Evolutionary conservation across 2,329 filamentous ascomycete species (phyloP), one percentile per base, ranked within the genome.

Genomic region (Paecilomyces niveus): DNA sequence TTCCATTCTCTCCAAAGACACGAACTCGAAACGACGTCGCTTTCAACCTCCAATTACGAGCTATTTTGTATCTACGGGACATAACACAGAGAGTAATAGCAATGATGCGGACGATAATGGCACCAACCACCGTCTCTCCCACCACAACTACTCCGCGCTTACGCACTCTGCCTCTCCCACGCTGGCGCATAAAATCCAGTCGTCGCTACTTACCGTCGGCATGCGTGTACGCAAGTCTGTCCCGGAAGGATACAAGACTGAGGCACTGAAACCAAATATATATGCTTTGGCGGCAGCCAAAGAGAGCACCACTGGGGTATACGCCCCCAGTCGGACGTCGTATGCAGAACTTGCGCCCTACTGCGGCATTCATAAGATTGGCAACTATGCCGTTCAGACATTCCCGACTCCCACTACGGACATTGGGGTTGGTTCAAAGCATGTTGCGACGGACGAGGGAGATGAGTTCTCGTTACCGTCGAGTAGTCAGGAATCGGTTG

Each of bases 181-280:
- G 3, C 79, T 92, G 13, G 86, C 90, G 1, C 74, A 81, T 24
- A 80, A 80, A 7, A 81, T 95, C 32, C 90, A 96, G 74, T 83
- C 92, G 35, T 89, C 89, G 62, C 86, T 97, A n/a, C 81, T 97
- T 50, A 90, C 83, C 67, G 93, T 97, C 63, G 93, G 93, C 67
- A 97, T 97, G 92, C 88, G 93, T 24, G 83, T 97, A 55, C 89
- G 93, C 70, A 97, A 97, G 78, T 89, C 89, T 10, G 89, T 97
- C 7, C 89, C 91, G 0, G 92, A 97, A 72, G 93, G 93, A 60
- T 97, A 97, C 82, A 95, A 96, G 78, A 96, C 90, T 31, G 68
- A 67, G 56, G 64, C 61, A 51, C 66, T 68, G 63, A 74, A 66
- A 67, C 62, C 64, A 39, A 58, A 61, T 22, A 62, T 66, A 18